These are phyloP conservation scores for Alternaria triticina DNA, from an alignment of 2,329 filamentous ascomycete genomes.

Conservation along the genomic window DNA sequence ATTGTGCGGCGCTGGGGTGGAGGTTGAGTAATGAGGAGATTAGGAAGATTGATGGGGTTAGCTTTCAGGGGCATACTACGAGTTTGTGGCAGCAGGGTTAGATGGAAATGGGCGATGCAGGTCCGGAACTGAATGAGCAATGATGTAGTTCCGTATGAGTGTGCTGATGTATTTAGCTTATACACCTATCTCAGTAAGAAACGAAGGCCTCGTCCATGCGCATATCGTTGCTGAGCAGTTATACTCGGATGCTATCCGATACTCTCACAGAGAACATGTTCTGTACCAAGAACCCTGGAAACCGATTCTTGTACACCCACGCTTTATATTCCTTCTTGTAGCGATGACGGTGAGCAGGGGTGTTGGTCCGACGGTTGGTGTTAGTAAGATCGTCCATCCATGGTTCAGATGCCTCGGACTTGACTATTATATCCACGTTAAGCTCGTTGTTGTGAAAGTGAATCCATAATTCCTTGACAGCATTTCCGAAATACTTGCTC, in stretches of 20 bases:
- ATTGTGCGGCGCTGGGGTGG: slow-evolving; percentile 52
- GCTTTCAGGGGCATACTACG: slow-evolving; percentile 35
- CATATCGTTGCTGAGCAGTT: neutral
- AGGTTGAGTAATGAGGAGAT: slow-evolving; percentile 52
- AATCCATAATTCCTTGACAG: neutral
- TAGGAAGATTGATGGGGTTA: slow-evolving; percentile 48
- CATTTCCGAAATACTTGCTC: neutral
- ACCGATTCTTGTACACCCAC: neutral
- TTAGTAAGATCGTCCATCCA: neutral
- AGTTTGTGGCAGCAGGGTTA: slow-evolving; percentile 54
- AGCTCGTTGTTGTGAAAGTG: neutral
- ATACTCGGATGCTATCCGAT: neutral
- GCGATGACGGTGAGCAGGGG: neutral
- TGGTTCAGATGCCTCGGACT: neutral
- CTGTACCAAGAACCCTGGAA: neutral
- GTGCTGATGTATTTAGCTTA: too few species aligned
- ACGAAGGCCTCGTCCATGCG: neutral
- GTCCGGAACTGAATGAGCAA: too few species aligned
- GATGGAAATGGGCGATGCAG: neutral
- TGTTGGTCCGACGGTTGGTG: neutral
- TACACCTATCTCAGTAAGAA: neutral
- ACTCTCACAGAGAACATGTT: neutral
- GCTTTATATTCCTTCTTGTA: neutral
- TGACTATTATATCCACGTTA: neutral
- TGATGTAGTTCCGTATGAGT: too few species aligned